Base-by-base conservation (phyloP, 192 early-diverging fungal genomes). In the Gigaspora rosea region DNA sequence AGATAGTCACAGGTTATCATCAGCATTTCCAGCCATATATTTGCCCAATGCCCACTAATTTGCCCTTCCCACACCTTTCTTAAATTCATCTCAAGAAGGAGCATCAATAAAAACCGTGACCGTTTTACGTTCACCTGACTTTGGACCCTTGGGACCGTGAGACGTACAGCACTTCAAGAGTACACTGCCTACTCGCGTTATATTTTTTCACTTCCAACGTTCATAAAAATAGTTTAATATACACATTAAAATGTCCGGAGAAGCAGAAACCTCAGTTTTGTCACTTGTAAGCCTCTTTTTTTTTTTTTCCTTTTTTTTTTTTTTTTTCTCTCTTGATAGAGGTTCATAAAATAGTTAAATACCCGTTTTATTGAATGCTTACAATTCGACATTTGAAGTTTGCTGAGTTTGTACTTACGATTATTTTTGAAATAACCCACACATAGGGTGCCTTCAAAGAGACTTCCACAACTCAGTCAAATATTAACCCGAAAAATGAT, bases 61-160 rank as follows among this genome's bases (percentile, higher is more conserved):
- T 27, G 27, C 27, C 27, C 27, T 27, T 51, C n/a, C 46, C 57
- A 27, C 48, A 48, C 48, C 18, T 51, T 35, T 65, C 47, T 59
- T 11, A 36, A 15, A 12, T 13, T 33, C 67, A 48, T 27, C 73
- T 48, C 48, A 66, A 66, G 41, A 66, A 75, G 50, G 32, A 75
- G 27, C 61, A 64, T 32, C 57, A 75, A 50, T 20, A 75, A 75
- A 74, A 51, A 75, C 73, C 52, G 73, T 75, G 73, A 75, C 73
- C 62, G 61, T 41, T 75, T 65, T 65, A n/a, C n/a, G 73, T 75
- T 75, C 73, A 75, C 73, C 73, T 75, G 73, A 75, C 73, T 66
- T 66, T 18, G 20, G 46, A 18, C 27, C 64, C 64, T 66, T 66
- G 64, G 46, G 36, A 46, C 64, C 41, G 64, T 66, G 64, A 66